Conservation (phyloP, 805 yeast species). For the Metschnikowia aberdeeniae region DNA sequence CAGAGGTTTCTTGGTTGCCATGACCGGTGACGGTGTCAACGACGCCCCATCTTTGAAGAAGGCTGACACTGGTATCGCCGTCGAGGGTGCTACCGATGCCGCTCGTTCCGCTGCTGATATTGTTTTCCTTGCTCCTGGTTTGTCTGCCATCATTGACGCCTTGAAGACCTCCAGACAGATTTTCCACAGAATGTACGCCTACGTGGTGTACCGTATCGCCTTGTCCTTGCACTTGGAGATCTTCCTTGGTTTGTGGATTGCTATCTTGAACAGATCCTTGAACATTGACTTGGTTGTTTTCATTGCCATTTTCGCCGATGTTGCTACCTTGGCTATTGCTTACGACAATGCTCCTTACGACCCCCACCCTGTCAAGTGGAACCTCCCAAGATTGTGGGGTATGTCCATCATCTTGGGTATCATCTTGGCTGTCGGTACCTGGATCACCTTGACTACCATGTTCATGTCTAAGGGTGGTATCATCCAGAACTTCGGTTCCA, state of each 20-base stretch:
- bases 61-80: slow-evolving; percentile 88
- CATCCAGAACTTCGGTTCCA: slow-evolving; percentile 91
- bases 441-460: slow-evolving; percentile 95
- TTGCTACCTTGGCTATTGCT: slow-evolving; percentile 95
- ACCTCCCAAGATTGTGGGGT: slow-evolving; percentile 96
- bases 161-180: slow-evolving; percentile 89
- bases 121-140: slow-evolving; percentile 90
- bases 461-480: slow-evolving; percentile 89
- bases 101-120: slow-evolving; percentile 97
- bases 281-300: slow-evolving; percentile 89
- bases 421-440: slow-evolving; percentile 84
- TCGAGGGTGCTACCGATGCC: slow-evolving; percentile 97
- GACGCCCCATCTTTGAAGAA: slow-evolving; percentile 97
- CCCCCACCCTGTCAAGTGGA: slow-evolving; percentile 93
- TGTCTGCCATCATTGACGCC: slow-evolving; percentile 91
- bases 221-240: slow-evolving; percentile 90
- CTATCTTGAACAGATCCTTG: slow-evolving; percentile 80
- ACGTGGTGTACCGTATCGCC: slow-evolving; percentile 97
- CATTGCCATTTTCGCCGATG: slow-evolving; percentile 96
- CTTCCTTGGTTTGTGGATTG: slow-evolving; percentile 95
- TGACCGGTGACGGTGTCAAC: slow-evolving; percentile 99
- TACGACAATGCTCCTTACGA: slow-evolving; percentile 96
- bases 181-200: slow-evolving; percentile 98
- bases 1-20: slow-evolving; percentile 96
- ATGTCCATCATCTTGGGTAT: slow-evolving; percentile 86